phyloP scores from a whole-genome alignment of 1,139 yeast species.

The Pichia norvegensis region DNA sequence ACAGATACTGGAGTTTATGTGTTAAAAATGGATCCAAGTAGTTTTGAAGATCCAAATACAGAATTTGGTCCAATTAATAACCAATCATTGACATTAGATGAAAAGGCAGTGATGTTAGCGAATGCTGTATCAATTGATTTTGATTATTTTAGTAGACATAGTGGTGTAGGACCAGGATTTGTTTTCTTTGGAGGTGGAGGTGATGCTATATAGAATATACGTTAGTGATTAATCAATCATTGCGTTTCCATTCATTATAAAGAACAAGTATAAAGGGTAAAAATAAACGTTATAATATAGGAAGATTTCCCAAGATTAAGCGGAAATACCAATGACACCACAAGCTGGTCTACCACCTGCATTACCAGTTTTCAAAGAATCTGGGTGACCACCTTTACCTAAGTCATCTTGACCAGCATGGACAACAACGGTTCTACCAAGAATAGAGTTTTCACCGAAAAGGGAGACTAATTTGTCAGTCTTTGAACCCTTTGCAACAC shows the following conservation, averaged over 20 bases:
- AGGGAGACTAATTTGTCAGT: slow-evolving; percentile 71
- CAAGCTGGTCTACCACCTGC: slow-evolving; percentile 99
- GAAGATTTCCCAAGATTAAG: slow-evolving; percentile 24
- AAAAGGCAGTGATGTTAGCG: slow-evolving; percentile 78
- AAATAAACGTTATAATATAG: not conserved
- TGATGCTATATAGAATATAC: slow-evolving; percentile 6
- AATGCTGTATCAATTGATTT: slow-evolving; percentile 89
- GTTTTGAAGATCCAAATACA: slow-evolving; percentile 44
- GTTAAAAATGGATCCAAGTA: slow-evolving; percentile 69
- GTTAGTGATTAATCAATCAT: not conserved
- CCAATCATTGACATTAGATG: slow-evolving; percentile 53
- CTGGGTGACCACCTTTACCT: slow-evolving; percentile 93
- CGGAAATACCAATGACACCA: slow-evolving; percentile 88
- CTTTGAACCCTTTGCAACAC: slow-evolving; percentile 84
- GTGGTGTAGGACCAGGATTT: slow-evolving; percentile 39
- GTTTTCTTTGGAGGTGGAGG: slow-evolving; percentile 29
- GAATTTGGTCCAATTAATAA: slow-evolving; percentile 30
- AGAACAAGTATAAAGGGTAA: not conserved
- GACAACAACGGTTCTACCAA: slow-evolving; percentile 94
- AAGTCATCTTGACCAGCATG: slow-evolving; percentile 94
- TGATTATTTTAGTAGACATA: slow-evolving; percentile 89
- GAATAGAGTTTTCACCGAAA: slow-evolving; percentile 74
- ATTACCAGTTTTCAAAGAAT: slow-evolving; percentile 94
- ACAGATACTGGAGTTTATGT: slow-evolving; percentile 94
- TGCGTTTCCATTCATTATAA: not conserved